A percentile compares a stretch with the other conserved stretches of the same genome.
Evolutionary conservation across 1,139 yeast species (phyloP).

Genomic region (Lodderomyces pseudojiufengensis): DNA sequence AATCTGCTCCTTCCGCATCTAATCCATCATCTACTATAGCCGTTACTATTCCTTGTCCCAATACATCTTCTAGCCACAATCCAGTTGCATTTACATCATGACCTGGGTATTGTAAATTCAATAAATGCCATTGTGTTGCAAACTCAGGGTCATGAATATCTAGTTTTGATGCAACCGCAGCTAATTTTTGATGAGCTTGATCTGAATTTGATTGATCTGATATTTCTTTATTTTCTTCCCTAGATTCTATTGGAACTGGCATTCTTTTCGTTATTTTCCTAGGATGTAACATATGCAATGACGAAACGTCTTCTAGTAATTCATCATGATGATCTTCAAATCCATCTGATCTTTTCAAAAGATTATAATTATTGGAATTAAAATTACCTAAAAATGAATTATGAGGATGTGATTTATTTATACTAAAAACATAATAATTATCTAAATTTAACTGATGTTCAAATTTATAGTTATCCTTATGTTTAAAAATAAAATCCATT

Average conservation of each 20-base stretch:
- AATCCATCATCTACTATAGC: constrained; percentile 95
- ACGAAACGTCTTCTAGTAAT: constrained; percentile 25
- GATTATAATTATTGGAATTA: constrained; percentile 26
- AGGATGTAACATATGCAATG: constrained; percentile 51
- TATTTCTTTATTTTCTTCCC: constrained; percentile 8
- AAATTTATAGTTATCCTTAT: constrained; percentile 36
- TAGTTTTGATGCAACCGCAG: constrained; percentile 49
- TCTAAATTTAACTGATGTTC: constrained; percentile 59
- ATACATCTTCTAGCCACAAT: constrained; percentile 76
- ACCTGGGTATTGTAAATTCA: constrained; percentile 69
- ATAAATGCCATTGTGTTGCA: constrained; percentile 82
- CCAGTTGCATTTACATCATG: constrained; percentile 85
- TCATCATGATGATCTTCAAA: constrained; percentile 26
- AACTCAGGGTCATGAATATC: constrained; percentile 79
- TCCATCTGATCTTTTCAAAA: constrained; percentile 27
- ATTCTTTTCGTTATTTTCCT: constrained; percentile 44
- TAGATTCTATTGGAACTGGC: constrained; percentile 30
- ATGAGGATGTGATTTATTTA: constrained; percentile 34
- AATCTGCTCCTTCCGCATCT: constrained; percentile 73
- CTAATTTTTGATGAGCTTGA: constrained; percentile 10
- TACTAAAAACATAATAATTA: constrained; percentile 60
- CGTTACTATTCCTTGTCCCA: constrained; percentile 79
- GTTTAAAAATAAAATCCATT: constrained; percentile 27
- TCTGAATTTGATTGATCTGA: constrained; percentile 4
- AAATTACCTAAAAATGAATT: constrained; percentile 35